Percentiles rank a stretch among this genome's conserved stretches.
These are phyloP conservation scores for Brasilioporus rufonigricans DNA, from an alignment of 768 basidiomycete species.

Conservation along the genomic window DNA sequence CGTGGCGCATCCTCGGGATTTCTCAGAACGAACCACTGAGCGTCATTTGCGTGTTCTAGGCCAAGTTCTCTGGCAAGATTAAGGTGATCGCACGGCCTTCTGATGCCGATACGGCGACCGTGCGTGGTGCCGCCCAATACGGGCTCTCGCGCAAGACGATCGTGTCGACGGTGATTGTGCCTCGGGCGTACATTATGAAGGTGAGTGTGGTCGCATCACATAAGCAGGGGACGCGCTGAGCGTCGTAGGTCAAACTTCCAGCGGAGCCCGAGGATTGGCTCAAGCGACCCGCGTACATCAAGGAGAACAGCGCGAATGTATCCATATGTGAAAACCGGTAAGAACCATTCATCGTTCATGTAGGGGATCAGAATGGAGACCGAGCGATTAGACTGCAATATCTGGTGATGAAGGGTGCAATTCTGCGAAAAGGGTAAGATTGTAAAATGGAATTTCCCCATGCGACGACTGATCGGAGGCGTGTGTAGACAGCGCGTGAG, in stretches of 20 bases:
- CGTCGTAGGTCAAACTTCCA: constrained; percentile 73
- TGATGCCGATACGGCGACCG: constrained; percentile 86
- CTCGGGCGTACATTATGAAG: constrained; percentile 86
- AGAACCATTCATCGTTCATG: constrained; percentile 9
- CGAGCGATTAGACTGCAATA: constrained; percentile 67
- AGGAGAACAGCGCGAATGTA: constrained; percentile 69
- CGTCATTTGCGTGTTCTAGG: constrained; percentile 39
- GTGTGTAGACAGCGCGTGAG: constrained; percentile 67
- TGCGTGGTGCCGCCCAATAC: constrained; percentile 86
- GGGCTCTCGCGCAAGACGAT: constrained; percentile 73
- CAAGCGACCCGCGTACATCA: constrained; percentile 85
- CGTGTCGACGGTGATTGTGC: constrained; percentile 80
- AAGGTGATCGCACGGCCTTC: constrained; percentile 77
- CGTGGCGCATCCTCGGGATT: background rate
- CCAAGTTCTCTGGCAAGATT: constrained; percentile 63
- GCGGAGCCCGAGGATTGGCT: constrained; percentile 82
- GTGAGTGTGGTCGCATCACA: constrained; percentile 35
- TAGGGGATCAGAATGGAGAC: constrained; percentile 12
- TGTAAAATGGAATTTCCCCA: constrained; percentile 4
- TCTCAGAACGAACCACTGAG: constrained; percentile 9
- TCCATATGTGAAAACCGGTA: constrained; percentile 84
- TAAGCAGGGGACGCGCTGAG: constrained; percentile 2
- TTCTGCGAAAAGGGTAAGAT: constrained; percentile 80
- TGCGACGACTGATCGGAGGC: constrained; percentile 17
- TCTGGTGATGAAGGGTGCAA: constrained; percentile 83